Evolutionary conservation across 2,329 filamentous ascomycete species (phyloP).

Genomic region (Grosmannia penicillata): DNA sequence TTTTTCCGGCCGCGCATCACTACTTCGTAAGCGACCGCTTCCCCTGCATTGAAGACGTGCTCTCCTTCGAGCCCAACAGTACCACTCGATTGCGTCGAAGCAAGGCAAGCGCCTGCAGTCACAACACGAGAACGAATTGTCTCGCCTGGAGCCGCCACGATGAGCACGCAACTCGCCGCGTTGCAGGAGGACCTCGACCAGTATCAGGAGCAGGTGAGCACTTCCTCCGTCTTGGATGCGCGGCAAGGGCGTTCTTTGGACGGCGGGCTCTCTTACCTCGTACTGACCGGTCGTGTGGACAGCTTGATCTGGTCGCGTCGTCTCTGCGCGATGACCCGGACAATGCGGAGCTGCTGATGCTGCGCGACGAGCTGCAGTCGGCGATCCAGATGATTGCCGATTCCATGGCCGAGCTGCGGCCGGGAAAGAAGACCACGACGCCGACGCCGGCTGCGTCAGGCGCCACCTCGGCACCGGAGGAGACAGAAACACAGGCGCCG

Average conservation of each 20-base stretch:
- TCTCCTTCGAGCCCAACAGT: too few relatives aligned
- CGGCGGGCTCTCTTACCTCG: too few relatives aligned
- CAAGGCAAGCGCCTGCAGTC: too few relatives aligned
- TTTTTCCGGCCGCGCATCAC: too few relatives aligned
- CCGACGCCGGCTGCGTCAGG: constrained; percentile 17
- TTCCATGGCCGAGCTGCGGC: constrained; percentile 67
- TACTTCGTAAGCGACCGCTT: too few relatives aligned
- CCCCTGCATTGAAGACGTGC: too few relatives aligned
- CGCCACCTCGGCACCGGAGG: not conserved
- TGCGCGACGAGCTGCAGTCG: constrained; percentile 69
- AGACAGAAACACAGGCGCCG: constrained; percentile 20
- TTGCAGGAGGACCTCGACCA: constrained; percentile 36
- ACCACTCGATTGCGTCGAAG: too few relatives aligned
- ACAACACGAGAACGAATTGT: too few relatives aligned
- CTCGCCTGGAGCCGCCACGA: too few relatives aligned
- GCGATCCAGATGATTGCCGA: constrained; percentile 67
- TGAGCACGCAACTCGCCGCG: constrained; percentile 19
- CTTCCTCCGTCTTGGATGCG: not conserved
- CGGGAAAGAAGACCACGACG: constrained; percentile 24
- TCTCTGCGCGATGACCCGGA: constrained; percentile 70
- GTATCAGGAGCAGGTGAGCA: constrained; percentile 40
- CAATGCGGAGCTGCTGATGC: constrained; percentile 60
- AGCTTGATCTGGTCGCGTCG: constrained; percentile 66
- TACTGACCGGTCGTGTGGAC: not conserved
- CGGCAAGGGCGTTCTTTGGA: not conserved